phyloP scores from a whole-genome alignment of 805 yeast species.

The Grigorovia humatica region DNA sequence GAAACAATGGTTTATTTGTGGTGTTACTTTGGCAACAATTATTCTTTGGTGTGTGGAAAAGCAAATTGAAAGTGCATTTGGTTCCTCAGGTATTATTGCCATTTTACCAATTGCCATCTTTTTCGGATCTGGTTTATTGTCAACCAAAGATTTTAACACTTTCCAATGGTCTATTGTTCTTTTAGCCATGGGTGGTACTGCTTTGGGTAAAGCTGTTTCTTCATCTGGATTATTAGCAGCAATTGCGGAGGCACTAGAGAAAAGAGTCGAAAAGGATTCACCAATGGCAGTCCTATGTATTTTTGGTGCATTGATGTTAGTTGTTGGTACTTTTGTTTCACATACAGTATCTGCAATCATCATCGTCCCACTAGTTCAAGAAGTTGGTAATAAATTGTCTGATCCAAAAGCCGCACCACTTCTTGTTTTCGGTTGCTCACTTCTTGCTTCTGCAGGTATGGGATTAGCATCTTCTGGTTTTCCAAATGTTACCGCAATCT shows the following conservation, averaged over 20 bases:
- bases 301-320: slow-evolving; percentile 74
- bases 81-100: slow-evolving; percentile 90
- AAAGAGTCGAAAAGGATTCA: slow-evolving; percentile 48
- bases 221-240: slow-evolving; percentile 79
- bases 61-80: slow-evolving; percentile 58
- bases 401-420: slow-evolving; percentile 58
- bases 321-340: slow-evolving; percentile 89
- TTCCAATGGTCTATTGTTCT: slow-evolving; percentile 95
- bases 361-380: slow-evolving; percentile 78
- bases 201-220: slow-evolving; percentile 87
- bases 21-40: slow-evolving; percentile 64
- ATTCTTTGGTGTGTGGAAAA: slow-evolving; percentile 83
- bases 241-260: slow-evolving; percentile 62
- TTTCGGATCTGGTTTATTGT: slow-evolving; percentile 79
- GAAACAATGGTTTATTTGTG: slow-evolving; percentile 63
- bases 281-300: slow-evolving; percentile 64
- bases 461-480: slow-evolving; percentile 95
- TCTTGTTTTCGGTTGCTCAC: slow-evolving; percentile 36
- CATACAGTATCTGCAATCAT: slow-evolving; percentile 96
- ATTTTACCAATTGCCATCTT: slow-evolving; percentile 75
- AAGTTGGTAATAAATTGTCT: slow-evolving; percentile 64
- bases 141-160: slow-evolving; percentile 81
- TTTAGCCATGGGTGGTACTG: slow-evolving; percentile 95
- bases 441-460: slow-evolving; percentile 90
- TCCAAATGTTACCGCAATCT: slow-evolving; percentile 95